Evolutionary conservation across 345 rosid genomes (phyloP), one percentile per base, ranked within the genome.

Genomic region (Camelina sativa): DNA sequence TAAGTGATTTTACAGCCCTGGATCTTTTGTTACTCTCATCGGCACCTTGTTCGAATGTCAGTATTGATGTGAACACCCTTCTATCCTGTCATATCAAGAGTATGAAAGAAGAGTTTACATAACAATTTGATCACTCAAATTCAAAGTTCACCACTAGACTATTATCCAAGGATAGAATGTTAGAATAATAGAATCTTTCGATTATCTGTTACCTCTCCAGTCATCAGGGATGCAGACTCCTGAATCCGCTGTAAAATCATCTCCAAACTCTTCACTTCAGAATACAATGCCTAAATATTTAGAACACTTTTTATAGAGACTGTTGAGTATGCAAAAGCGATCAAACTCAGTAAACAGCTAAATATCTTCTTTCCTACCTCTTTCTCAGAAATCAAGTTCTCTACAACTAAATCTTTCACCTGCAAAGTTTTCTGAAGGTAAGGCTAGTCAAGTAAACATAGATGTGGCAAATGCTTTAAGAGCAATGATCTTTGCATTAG

Each of bases 351-450:
- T 51, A 69, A 47, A 57, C 19, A 37, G 53, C 38, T 51, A 65
- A 62, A 40, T 6, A 67, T 63, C 62, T 65, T 51, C 54, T 62
- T 34, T 59, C 81, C 48, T 53, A 90, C 98, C 90, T 88, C 84
- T 77, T 85, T 92, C 81, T 92, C 92, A 41, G 76, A 79, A 73
- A 86, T 44, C 69, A 90, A 81, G 82, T 84, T 88, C 72, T 84
- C 85, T 67, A 90, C 75, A 61, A 81, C 83, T 16, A 71, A 73
- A 81, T 90, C 91, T 81, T 88, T 91, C 43, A 84, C 83, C 38
- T 76, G 71, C 77, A 90, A 48, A 52, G 62, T 84, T 78, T 83
- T 87, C 91, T 84, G 90, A 79, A 90, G 87, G 98, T 92, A 75
- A 79, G 82, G 69, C 25, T 69, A 51, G 83, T 88, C 80, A 92